These are phyloP conservation scores for Leptographium lundbergii DNA, from an alignment of 2,329 filamentous ascomycete genomes.

Conservation along the genomic window DNA sequence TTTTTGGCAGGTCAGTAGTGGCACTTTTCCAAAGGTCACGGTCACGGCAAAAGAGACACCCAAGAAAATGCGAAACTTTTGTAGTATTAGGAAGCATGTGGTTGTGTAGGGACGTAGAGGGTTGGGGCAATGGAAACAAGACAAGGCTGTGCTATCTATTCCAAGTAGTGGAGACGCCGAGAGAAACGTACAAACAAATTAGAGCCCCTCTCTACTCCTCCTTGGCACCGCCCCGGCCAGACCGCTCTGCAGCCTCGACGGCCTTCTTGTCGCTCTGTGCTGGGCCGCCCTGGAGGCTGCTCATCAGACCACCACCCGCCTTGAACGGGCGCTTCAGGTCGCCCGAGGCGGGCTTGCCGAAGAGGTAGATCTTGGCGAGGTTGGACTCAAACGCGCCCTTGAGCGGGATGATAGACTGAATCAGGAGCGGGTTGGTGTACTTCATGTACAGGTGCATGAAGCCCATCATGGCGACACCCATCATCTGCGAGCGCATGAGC, in stretches of 20 bases:
- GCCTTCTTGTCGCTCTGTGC: conserved; percentile 89
- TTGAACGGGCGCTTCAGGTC: conserved; percentile 97
- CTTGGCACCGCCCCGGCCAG: conserved; percentile 58
- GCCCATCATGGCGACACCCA: conserved; percentile 95
- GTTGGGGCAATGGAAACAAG: background rate
- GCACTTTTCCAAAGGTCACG: background rate
- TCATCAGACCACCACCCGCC: conserved; percentile 69
- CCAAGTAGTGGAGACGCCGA: background rate
- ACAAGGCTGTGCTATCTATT: background rate
- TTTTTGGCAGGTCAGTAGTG: background rate
- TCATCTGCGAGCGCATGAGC: conserved; percentile 80
- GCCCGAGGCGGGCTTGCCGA: conserved; percentile 73
- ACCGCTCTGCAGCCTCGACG: conserved; percentile 66
- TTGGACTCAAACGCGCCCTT: conserved; percentile 94
- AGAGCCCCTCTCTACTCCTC: conserved; percentile 42
- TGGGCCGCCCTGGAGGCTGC: conserved; percentile 56
- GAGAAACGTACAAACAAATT: background rate
- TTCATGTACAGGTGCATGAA: conserved; percentile 99
- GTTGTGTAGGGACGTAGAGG: background rate
- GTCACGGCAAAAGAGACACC: background rate
- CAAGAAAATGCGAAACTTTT: background rate
- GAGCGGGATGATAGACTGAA: conserved; percentile 96
- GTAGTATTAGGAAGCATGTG: background rate
- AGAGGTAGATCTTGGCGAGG: conserved; percentile 88
- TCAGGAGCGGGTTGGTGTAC: conserved; percentile 97